Evolutionary conservation across 345 rosid genomes (phyloP).

Genomic region (Arabidopsis suecica): DNA sequence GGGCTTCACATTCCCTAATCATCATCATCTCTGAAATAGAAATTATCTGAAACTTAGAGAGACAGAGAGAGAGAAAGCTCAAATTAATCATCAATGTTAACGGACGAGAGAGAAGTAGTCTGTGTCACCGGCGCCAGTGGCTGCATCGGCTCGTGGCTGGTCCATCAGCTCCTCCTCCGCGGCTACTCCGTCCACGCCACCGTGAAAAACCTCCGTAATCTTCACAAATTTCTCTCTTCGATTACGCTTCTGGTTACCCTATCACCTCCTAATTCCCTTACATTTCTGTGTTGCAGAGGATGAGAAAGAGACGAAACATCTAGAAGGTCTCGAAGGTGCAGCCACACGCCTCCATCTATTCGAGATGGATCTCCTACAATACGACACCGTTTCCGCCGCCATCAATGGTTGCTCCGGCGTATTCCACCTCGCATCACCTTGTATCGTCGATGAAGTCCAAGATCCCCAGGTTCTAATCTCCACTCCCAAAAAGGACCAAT

Average conservation of each 20-base stretch:
- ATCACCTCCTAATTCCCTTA: constrained; percentile 7
- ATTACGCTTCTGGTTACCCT: background rate
- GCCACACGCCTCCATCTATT: constrained; percentile 76
- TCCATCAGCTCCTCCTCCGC: constrained; percentile 74
- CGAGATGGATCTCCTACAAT: constrained; percentile 86
- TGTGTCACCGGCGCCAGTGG: constrained; percentile 98
- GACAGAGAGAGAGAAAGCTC: background rate
- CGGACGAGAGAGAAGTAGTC: constrained; percentile 54
- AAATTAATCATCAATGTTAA: constrained; percentile 47
- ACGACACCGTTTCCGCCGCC: constrained; percentile 68
- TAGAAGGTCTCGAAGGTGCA: constrained; percentile 78
- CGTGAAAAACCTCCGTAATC: constrained; percentile 71
- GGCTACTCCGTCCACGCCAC: constrained; percentile 89
- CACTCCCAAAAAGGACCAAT: background rate
- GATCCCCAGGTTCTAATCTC: constrained; percentile 71
- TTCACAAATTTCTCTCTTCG: background rate
- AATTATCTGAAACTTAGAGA: constrained; percentile 22
- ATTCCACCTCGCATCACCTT: constrained; percentile 94
- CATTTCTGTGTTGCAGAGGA: constrained; percentile 51
- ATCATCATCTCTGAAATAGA: background rate
- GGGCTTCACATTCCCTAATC: constrained; percentile 10
- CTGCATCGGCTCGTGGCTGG: constrained; percentile 89
- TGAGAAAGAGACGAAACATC: constrained; percentile 83
- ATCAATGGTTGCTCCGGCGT: constrained; percentile 75
- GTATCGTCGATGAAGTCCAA: constrained; percentile 70